Base-by-base conservation (phyloP, 345 rosid species). In the Physaria fendleri region DNA sequence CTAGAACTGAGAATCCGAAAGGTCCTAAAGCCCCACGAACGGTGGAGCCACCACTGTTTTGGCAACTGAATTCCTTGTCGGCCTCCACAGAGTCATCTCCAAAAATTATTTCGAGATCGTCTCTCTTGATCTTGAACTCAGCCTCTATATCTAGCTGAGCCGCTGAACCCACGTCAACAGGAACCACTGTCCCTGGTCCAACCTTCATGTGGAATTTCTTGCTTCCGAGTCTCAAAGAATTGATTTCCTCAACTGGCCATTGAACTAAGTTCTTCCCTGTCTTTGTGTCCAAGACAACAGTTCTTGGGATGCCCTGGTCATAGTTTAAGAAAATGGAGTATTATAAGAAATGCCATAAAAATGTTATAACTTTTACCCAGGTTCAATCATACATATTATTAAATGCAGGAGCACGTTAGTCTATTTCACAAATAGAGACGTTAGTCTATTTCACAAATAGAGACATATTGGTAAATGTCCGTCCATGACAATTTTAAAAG, bases 161-260 rank as follows among this genome's bases (percentile, higher is more conserved):
- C 12, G 87, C 87, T 0, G 79, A 57, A 5, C 78, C 85, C 13
- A 85, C 78, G 3, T 78, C 74, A 13, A 90, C 76, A 1, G 85
- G 88, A 37, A 78, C 71, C 9, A 77, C 77, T 4, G 84, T 68
- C 13, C 95, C 97, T 47, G 94, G 65, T 66, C 72, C 56, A 14
- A 85, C 64, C 65, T 23, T 51, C 39, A 87, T 56, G 29, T 80
- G 24, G 42, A 83, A 90, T 18, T 69, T 75, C 20, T 66, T 65
- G 59, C 85, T 67, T 20, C 45, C 43, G 42, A 83, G 45, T 65
- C 97, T 82, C 77, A 90, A 75, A 23, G 76, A 78, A 32, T 87
- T 83, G 0, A 77, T 75, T 44, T 90, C 97, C 75, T 80, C 77
- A 5, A 85, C 90, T 4, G 97, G 97, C 95, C 95, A 90, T 23